Evolutionary conservation across 1,284 basidiomycete genomes (phyloP).

Genomic region (Sanghuangporus baumii): DNA sequence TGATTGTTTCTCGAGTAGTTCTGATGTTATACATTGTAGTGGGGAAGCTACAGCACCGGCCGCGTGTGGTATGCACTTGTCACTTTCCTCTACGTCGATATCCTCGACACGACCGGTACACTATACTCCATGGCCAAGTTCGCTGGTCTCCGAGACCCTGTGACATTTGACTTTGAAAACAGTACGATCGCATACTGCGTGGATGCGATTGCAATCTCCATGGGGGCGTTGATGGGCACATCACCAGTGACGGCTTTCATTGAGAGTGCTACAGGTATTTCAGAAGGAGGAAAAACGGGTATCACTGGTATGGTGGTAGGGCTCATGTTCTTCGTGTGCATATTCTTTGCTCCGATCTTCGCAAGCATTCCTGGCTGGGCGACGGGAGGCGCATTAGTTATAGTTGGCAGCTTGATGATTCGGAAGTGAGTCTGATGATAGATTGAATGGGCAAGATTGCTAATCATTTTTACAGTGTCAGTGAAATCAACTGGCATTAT

Average conservation of each 20-base stretch:
- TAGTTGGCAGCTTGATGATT: conserved; percentile 89
- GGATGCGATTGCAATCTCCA: conserved; percentile 76
- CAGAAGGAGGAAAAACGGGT: conserved; percentile 86
- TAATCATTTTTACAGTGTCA: conserved; percentile 40
- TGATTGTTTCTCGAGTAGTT: conserved; percentile 5
- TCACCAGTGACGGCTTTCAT: conserved; percentile 87
- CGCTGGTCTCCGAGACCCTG: conserved; percentile 81
- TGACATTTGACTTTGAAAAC: conserved; percentile 85
- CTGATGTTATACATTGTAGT: conserved; percentile 8
- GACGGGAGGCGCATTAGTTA: conserved; percentile 81
- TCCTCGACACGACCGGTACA: conserved; percentile 62
- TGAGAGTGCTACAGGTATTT: conserved; percentile 77
- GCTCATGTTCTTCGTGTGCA: conserved; percentile 76
- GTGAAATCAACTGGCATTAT: conserved; percentile 88
- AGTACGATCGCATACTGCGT: conserved; percentile 83
- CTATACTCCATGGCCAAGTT: conserved; percentile 91
- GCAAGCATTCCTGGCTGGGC: conserved; percentile 88
- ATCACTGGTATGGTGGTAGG: conserved; percentile 73
- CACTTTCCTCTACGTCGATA: conserved; percentile 88
- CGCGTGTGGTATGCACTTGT: conserved; percentile 84
- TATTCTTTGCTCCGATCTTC: conserved; percentile 91
- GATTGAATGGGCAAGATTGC: neutral
- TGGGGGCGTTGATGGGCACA: conserved; percentile 78
- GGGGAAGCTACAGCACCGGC: conserved; percentile 61
- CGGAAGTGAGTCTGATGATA: conserved; percentile 48